phyloP scores from a whole-genome alignment of 1,284 basidiomycete genomes.

The Ganoderma multipileum region DNA sequence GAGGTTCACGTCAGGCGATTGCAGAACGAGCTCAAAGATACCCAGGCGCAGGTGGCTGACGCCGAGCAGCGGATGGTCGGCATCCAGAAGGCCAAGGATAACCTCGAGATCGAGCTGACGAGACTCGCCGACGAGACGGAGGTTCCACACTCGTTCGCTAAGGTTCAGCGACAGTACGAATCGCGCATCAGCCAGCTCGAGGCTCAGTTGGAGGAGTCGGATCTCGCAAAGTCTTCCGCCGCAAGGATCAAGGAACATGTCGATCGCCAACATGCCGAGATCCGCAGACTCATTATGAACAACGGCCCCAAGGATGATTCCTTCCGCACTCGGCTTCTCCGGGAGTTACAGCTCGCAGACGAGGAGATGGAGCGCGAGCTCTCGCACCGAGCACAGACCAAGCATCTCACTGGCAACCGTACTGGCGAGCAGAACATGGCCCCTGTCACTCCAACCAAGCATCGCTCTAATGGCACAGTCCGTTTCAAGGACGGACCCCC shows the following conservation, averaged over 20 bases:
- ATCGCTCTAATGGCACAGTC: constrained; percentile 44
- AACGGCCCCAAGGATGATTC: constrained; percentile 64
- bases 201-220: constrained; percentile 63
- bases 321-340: constrained; percentile 71
- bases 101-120: constrained; percentile 73
- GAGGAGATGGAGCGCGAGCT: constrained; percentile 69
- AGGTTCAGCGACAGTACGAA: constrained; percentile 72
- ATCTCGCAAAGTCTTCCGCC: constrained; percentile 56
- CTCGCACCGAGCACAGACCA: constrained; percentile 38
- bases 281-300: constrained; percentile 68
- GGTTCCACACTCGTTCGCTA: constrained; percentile 61
- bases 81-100: constrained; percentile 68
- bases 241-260: constrained; percentile 67
- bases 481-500: constrained; percentile 43
- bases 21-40: constrained; percentile 63
- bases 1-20: constrained; percentile 66
- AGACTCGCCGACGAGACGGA: constrained; percentile 68
- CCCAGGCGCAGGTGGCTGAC: constrained; percentile 60
- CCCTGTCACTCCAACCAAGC: constrained; percentile 56
- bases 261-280: constrained; percentile 73
- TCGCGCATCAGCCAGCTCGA: constrained; percentile 70
- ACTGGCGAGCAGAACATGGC: constrained; percentile 43
- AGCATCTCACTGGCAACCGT: constrained; percentile 29
- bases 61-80: constrained; percentile 57
- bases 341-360: constrained; percentile 72